These are phyloP conservation scores for Pisolithus tinctorius DNA, from an alignment of 768 basidiomycete species.

Conservation along the genomic window DNA sequence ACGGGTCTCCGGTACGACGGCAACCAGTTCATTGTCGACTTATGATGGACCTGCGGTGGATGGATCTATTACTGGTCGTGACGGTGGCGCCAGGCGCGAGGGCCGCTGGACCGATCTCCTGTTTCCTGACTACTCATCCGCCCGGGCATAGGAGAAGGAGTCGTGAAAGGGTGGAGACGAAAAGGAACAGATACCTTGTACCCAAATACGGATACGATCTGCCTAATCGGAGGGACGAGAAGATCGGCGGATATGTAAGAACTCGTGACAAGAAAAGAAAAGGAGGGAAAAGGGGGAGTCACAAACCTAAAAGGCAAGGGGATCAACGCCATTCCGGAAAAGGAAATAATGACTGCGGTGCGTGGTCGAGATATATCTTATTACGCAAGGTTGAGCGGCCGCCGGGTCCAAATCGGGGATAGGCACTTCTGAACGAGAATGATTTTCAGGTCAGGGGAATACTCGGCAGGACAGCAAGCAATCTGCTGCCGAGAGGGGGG, in stretches of 20 bases:
- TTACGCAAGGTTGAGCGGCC: conserved; percentile 13
- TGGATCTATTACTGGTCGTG: neutral
- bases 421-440: conserved; percentile 4
- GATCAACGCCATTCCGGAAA: conserved; percentile 24
- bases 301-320: conserved; percentile 15
- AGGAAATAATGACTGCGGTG: conserved; percentile 12
- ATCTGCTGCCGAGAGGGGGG: neutral
- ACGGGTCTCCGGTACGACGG: neutral
- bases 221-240: conserved; percentile 22
- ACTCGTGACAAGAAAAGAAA: conserved; percentile 3
- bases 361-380: conserved; percentile 4
- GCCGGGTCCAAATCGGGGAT: conserved; percentile 11
- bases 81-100: neutral
- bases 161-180: neutral
- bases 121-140: neutral
- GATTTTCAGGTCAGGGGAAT: conserved; percentile 12
- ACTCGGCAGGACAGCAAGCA: neutral
- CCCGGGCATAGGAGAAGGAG: too few relatives aligned
- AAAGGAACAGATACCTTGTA: conserved; percentile 6
- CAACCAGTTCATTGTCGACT: neutral
- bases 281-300: conserved; percentile 7
- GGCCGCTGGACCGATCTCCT: neutral
- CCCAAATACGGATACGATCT: conserved; percentile 12
- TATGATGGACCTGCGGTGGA: neutral
- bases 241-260: conserved; percentile 33